Conservation (phyloP, 169 alveolate species). For the Cardiosporidium cionae region DNA sequence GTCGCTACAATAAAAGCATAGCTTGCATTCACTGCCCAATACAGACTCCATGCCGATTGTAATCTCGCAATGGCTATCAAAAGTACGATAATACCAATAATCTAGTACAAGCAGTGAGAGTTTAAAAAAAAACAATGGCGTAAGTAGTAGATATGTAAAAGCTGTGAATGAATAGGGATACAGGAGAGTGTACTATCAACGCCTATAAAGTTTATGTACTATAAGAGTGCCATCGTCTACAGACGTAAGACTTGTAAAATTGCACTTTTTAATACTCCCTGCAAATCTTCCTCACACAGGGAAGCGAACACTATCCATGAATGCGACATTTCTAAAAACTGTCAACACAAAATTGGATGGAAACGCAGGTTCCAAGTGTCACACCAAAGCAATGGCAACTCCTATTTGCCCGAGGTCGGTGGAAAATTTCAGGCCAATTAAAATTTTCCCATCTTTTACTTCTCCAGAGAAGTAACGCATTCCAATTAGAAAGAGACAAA, state of each 20-base stretch:
- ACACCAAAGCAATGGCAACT: not conserved
- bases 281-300: too few species aligned
- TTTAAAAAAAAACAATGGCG: not conserved
- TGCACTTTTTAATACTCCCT: too few species aligned
- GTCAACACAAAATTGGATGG: too few species aligned
- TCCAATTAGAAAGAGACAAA: constrained; percentile 51
- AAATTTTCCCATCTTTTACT: constrained; percentile 15
- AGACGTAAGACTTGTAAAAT: too few species aligned
- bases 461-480: constrained; percentile 20
- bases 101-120: not conserved
- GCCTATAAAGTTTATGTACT: too few species aligned
- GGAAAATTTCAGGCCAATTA: not conserved
- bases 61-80: not conserved
- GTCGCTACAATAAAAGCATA: not conserved
- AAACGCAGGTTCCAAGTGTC: too few species aligned
- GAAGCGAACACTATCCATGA: too few species aligned
- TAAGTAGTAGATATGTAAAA: not conserved
- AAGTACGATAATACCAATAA: not conserved
- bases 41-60: not conserved
- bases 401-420: not conserved
- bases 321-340: too few species aligned
- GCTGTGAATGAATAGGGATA: too few species aligned
- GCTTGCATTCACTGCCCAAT: not conserved
- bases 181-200: too few species aligned
- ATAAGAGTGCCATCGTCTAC: too few species aligned